These are phyloP conservation scores for Leptodontidium sp. DNA, from an alignment of 2,329 filamentous ascomycete genomes.

Conservation along the genomic window DNA sequence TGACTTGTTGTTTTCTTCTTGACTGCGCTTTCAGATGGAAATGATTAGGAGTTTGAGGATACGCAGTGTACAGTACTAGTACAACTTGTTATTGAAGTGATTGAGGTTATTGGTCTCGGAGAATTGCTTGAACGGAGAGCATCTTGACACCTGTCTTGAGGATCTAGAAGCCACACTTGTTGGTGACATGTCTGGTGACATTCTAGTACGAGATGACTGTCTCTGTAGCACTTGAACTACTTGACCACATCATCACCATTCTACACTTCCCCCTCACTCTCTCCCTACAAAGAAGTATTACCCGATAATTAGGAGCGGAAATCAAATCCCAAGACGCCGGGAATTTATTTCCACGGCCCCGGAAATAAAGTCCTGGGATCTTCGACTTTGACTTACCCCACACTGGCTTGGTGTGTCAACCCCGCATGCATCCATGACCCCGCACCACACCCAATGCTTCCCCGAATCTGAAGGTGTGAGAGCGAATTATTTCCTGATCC, in stretches of 20 bases:
- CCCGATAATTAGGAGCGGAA: no score
- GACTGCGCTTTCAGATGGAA: no score
- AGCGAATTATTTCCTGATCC: neutral
- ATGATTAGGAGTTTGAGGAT: no score
- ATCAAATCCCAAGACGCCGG: no score
- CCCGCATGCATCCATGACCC: constrained; percentile 5
- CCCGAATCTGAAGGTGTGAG: neutral
- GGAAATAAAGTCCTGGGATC: constrained; percentile 3
- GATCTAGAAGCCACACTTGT: neutral
- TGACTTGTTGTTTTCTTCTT: neutral
- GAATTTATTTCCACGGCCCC: neutral
- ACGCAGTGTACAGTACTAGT: neutral
- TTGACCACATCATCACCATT: no score
- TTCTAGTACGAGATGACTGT: no score
- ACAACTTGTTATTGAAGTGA: neutral
- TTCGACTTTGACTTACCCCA: constrained; percentile 1
- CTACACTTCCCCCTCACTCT: no score
- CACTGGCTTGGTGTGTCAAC: neutral
- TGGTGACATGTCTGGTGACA: neutral
- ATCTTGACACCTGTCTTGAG: neutral
- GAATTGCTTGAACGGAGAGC: neutral
- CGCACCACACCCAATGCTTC: constrained; percentile 2
- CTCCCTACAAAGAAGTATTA: no score
- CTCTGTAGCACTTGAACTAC: no score
- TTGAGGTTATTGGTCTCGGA: neutral